Evolutionary conservation across 2,329 filamentous ascomycete genomes (phyloP).

Genomic region (Colletotrichum eremochloae): DNA sequence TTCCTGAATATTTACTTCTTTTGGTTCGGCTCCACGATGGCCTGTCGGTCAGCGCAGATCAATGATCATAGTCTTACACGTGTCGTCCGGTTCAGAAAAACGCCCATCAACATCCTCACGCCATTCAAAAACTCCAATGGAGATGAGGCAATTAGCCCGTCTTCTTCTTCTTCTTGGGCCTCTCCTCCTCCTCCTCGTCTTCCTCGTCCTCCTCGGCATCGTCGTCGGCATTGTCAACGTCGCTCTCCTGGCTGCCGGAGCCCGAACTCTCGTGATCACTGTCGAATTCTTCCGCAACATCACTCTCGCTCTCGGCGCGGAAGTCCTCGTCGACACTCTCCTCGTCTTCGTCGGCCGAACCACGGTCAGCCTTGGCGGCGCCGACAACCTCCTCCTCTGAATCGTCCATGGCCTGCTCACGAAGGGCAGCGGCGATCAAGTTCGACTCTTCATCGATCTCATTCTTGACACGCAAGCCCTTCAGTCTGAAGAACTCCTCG

Average conservation of each 20-base stretch:
- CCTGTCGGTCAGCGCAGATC: slow-evolving; percentile 15
- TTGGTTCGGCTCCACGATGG: slow-evolving; percentile 15
- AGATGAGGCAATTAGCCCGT: slow-evolving; percentile 42
- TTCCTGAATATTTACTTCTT: slow-evolving; percentile 31
- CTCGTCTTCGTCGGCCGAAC: slow-evolving; percentile 95
- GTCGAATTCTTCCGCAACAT: slow-evolving; percentile 97
- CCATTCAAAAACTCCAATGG: not conserved
- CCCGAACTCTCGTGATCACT: slow-evolving; percentile 90
- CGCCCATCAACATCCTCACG: slow-evolving; percentile 18
- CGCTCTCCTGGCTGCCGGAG: slow-evolving; percentile 72
- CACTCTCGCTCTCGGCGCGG: slow-evolving; percentile 89
- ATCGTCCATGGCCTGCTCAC: slow-evolving; percentile 85
- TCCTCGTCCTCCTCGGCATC: slow-evolving; percentile 59
- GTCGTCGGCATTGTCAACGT: slow-evolving; percentile 65
- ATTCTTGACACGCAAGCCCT: slow-evolving; percentile 96
- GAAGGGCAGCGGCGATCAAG: slow-evolving; percentile 82
- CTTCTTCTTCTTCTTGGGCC: slow-evolving; percentile 66
- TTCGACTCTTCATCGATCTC: slow-evolving; percentile 97
- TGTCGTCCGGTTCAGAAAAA: slow-evolving; percentile 21
- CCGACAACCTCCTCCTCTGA: slow-evolving; percentile 84
- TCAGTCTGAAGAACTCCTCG: slow-evolving; percentile 98
- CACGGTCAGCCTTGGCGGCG: slow-evolving; percentile 79
- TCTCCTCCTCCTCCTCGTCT: slow-evolving; percentile 59
- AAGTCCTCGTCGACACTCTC: slow-evolving; percentile 98
- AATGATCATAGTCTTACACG: slow-evolving; percentile 33